phyloP scores from a whole-genome alignment of 352 stramenopile species.

The Pythium insidiosum region DNA sequence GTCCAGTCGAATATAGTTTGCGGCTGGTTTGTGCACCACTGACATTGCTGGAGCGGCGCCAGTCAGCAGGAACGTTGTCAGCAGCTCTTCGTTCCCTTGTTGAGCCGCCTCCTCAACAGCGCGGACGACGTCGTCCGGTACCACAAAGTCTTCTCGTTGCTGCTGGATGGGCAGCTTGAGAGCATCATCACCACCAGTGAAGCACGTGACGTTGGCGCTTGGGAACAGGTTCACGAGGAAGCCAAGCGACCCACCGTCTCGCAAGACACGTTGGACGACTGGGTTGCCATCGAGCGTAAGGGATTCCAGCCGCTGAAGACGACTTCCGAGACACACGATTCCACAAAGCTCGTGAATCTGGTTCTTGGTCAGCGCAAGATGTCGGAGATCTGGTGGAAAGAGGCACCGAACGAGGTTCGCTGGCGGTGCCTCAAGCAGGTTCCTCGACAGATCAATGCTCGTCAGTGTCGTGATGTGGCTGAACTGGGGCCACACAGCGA shows the following conservation, averaged over 20 bases:
- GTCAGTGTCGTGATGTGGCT: constrained; percentile 26
- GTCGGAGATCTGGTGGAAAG: constrained; percentile 32
- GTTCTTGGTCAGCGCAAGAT: constrained; percentile 47
- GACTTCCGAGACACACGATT: constrained; percentile 27
- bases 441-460: constrained; percentile 56
- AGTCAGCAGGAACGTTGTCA: constrained; percentile 16
- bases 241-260: constrained; percentile 27
- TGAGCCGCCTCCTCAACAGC: constrained; percentile 16
- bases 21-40: neutral
- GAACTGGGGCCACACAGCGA: constrained; percentile 46
- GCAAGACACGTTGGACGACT: constrained; percentile 19
- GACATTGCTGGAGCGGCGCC: constrained; percentile 4
- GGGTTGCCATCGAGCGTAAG: constrained; percentile 44
- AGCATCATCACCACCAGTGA: no score
- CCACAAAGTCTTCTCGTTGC: constrained; percentile 16
- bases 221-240: constrained; percentile 38
- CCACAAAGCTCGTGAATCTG: constrained; percentile 54
- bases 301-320: constrained; percentile 29
- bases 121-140: constrained; percentile 5
- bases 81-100: constrained; percentile 10
- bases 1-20: no score
- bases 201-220: constrained; percentile 8
- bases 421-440: constrained; percentile 32
- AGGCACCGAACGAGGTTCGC: constrained; percentile 12
- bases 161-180: no score